These are phyloP conservation scores for Myxozyma neglecta DNA, from an alignment of 805 yeast genomes.

Conservation along the genomic window DNA sequence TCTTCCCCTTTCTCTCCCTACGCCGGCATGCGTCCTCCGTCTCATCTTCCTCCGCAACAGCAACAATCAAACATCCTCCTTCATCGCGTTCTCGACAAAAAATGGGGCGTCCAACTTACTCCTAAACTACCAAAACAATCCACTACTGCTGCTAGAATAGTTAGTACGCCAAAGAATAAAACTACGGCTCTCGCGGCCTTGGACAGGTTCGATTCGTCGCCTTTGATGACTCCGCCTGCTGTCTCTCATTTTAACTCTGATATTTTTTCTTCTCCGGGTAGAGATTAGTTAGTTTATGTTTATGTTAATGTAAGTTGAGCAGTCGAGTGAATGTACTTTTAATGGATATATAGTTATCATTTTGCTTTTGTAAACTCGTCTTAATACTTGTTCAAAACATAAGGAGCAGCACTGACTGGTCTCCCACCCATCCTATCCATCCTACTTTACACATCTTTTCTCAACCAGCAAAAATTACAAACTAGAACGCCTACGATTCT, in stretches of 20 bases:
- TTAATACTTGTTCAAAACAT: too few relatives aligned
- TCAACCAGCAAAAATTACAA: too few relatives aligned
- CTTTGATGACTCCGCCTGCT: slow-evolving; percentile 30
- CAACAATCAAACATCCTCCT: slow-evolving; percentile 30
- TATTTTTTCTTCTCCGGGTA: slow-evolving; percentile 29
- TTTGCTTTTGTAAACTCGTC: too few relatives aligned
- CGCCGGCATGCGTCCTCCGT: slow-evolving; percentile 15
- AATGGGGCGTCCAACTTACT: slow-evolving; percentile 42
- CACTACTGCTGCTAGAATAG: not conserved
- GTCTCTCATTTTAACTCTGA: slow-evolving; percentile 20
- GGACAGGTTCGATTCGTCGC: slow-evolving; percentile 27
- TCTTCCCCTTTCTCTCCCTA: slow-evolving; percentile 31
- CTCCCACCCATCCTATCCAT: too few relatives aligned
- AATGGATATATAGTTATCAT: too few relatives aligned
- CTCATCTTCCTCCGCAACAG: not conserved
- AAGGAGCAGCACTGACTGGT: too few relatives aligned
- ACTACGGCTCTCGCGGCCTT: not conserved
- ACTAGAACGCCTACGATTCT: not conserved
- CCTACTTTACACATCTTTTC: too few relatives aligned
- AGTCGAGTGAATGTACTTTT: too few relatives aligned
- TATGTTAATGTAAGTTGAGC: not conserved
- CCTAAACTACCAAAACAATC: slow-evolving; percentile 31
- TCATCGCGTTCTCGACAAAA: slow-evolving; percentile 40
- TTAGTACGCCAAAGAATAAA: slow-evolving; percentile 14
- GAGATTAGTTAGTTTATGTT: not conserved